phyloP scores from a whole-genome alignment of 768 basidiomycete genomes.

The Termitomyces sp. region DNA sequence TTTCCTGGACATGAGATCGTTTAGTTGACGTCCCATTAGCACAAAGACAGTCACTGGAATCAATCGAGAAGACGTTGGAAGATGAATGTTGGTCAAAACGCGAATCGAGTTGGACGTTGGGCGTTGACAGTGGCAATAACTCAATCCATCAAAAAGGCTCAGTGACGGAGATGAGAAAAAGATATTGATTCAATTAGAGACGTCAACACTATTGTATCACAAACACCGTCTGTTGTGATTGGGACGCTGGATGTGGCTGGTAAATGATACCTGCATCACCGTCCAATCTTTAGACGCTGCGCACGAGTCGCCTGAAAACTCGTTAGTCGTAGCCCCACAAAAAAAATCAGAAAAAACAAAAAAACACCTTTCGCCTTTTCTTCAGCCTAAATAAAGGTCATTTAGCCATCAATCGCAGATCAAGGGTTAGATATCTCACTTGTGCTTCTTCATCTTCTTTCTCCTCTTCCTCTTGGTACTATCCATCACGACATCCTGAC shows the following conservation, averaged over 20 bases:
- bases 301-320: conserved; percentile 40
- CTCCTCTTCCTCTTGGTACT: conserved; percentile 80
- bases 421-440: conserved; percentile 48
- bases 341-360: neutral
- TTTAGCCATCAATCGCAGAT: conserved; percentile 1
- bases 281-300: conserved; percentile 28
- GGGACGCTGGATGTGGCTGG: conserved; percentile 1
- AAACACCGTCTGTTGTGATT: conserved; percentile 5
- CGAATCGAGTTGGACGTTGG: neutral
- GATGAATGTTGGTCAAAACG: neutral
- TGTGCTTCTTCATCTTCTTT: conserved; percentile 98
- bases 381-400: conserved; percentile 51
- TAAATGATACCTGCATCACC: conserved; percentile 14
- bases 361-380: conserved; percentile 81
- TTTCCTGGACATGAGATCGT: neutral
- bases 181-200: conserved; percentile 14
- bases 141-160: neutral
- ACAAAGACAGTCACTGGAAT: no score
- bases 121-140: neutral
- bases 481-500: conserved; percentile 63
- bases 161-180: neutral
- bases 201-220: conserved; percentile 7
- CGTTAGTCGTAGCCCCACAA: conserved; percentile 11
- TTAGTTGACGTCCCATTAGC: neutral
- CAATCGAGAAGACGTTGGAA: neutral